Percentiles rank a stretch among this genome's conserved stretches.
These are phyloP conservation scores for Salix caprea DNA, from an alignment of 345 rosid genomes.

Conservation along the genomic window DNA sequence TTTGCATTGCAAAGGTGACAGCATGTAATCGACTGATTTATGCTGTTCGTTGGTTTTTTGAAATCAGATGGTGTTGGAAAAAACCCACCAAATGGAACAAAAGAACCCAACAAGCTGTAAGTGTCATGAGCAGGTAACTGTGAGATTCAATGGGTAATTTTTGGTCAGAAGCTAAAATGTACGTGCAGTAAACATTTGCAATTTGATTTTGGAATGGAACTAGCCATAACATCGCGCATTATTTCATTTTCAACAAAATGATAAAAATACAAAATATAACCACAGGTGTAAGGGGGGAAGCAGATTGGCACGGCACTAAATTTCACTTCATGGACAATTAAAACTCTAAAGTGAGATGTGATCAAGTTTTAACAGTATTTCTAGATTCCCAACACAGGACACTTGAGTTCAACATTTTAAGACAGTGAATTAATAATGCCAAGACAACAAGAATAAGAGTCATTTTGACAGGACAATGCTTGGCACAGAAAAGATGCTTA, in stretches of 20 bases:
- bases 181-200: background rate
- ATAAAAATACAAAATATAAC: background rate
- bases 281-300: background rate
- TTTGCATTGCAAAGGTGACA: constrained; percentile 58
- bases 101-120: constrained; percentile 71
- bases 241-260: background rate
- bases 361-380: background rate
- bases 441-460: background rate
- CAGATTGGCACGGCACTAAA: background rate
- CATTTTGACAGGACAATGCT: background rate
- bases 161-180: constrained; percentile 19
- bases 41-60: constrained; percentile 30
- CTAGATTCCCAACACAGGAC: no score
- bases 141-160: constrained; percentile 29
- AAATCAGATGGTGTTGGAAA: constrained; percentile 52
- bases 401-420: no score
- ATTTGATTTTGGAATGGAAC: background rate
- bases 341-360: background rate
- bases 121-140: constrained; percentile 35
- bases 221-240: background rate
- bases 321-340: background rate
- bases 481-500: background rate
- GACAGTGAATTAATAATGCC: background rate
- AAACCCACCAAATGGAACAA: constrained; percentile 74
- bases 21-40: constrained; percentile 29